Conservation (phyloP, 2,329 filamentous ascomycete genomes). For the Aspergillus transmontanensis region DNA sequence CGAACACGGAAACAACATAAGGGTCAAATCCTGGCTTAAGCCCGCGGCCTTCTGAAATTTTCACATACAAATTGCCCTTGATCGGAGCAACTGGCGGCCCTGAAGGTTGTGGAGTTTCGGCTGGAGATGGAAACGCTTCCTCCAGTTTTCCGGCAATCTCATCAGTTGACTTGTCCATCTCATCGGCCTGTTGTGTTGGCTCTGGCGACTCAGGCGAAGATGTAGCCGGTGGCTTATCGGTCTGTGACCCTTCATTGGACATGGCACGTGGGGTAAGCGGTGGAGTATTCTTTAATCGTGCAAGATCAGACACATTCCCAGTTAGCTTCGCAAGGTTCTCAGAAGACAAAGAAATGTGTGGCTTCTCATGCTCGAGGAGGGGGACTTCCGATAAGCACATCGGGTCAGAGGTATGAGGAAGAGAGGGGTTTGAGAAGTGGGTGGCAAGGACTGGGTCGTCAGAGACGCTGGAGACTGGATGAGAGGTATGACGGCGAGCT, state of each 20-base stretch:
- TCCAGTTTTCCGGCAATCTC: conserved; percentile 41
- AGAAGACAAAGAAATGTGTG: conserved; percentile 44
- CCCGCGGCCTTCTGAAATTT: conserved; percentile 82
- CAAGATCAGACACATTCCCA: conserved; percentile 65
- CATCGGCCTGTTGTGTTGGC: conserved; percentile 21
- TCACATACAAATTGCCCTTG: conserved; percentile 87
- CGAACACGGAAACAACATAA: conserved; percentile 95
- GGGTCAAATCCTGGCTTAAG: conserved; percentile 82
- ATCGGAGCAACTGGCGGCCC: conserved; percentile 69
- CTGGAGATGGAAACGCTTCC: conserved; percentile 36
- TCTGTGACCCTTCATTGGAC: conserved; percentile 61
- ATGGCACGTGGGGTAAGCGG: conserved; percentile 87
- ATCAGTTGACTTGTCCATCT: conserved; percentile 33
- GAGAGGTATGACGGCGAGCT: conserved; percentile 48
- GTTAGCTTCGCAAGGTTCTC: conserved; percentile 71
- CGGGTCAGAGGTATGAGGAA: conserved; percentile 54
- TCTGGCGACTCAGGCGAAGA: conserved; percentile 25
- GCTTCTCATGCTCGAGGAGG: conserved; percentile 52
- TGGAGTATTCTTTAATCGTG: conserved; percentile 81
- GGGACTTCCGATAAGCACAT: conserved; percentile 50
- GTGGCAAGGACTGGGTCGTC: conserved; percentile 66
- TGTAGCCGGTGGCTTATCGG: conserved; percentile 34
- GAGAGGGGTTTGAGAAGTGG: conserved; percentile 70
- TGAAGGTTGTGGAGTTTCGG: conserved; percentile 30
- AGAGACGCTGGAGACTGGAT: conserved; percentile 66